Evolutionary conservation across 1,284 basidiomycete genomes (phyloP).

Genomic region (Cutaneotrichosporon cutaneum): DNA sequence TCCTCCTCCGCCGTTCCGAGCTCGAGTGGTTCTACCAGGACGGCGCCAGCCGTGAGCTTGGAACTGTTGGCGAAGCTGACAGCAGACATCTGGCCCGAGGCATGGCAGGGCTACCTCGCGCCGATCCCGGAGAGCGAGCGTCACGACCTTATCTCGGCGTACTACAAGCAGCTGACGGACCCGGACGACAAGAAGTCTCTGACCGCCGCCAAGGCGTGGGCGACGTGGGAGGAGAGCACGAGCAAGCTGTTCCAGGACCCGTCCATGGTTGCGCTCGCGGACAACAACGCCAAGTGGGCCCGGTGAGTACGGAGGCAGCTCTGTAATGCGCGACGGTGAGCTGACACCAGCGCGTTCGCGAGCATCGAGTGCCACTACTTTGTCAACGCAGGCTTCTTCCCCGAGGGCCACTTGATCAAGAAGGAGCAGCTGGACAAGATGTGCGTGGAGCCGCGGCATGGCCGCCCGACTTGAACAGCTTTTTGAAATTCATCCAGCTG

Average conservation of each 20-base stretch:
- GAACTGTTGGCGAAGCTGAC: slow-evolving; percentile 7
- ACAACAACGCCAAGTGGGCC: slow-evolving; percentile 66
- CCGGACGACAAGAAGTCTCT: slow-evolving; percentile 63
- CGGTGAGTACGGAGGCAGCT: slow-evolving; percentile 58
- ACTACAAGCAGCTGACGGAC: slow-evolving; percentile 74
- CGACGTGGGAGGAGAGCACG: slow-evolving; percentile 88
- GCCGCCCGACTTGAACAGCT: not conserved
- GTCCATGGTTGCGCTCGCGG: slow-evolving; percentile 66
- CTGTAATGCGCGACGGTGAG: no score
- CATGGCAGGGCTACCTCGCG: slow-evolving; percentile 78
- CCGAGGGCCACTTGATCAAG: slow-evolving; percentile 82
- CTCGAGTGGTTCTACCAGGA: slow-evolving; percentile 88
- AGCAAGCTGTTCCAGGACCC: slow-evolving; percentile 70
- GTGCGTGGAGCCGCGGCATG: slow-evolving; percentile 54
- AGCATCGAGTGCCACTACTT: slow-evolving; percentile 93
- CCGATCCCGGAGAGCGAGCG: slow-evolving; percentile 78
- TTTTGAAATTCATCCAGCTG: not conserved
- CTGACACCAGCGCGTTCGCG: slow-evolving; percentile 69
- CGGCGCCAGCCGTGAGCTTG: slow-evolving; percentile 37
- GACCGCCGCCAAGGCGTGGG: slow-evolving; percentile 68
- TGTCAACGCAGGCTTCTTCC: slow-evolving; percentile 80
- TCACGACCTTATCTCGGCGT: slow-evolving; percentile 69
- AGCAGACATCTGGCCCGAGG: slow-evolving; percentile 71
- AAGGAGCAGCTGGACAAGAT: slow-evolving; percentile 86
- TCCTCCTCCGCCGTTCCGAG: slow-evolving; percentile 80